Evolutionary conservation across 306 rosid species (phyloP).

Genomic region (Styphnolobium japonicum): DNA sequence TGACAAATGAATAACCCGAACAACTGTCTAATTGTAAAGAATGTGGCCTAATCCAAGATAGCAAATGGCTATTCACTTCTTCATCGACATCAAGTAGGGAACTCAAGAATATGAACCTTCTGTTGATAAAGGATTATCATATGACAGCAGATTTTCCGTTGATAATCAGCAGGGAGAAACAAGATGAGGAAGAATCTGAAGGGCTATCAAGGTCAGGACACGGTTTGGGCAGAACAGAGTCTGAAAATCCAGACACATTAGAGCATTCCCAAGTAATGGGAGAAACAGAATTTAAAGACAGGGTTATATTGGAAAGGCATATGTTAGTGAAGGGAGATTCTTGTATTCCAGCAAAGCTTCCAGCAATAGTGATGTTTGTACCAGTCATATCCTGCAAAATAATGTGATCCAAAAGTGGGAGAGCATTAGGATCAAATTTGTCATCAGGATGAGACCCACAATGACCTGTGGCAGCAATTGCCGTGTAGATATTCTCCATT

Average conservation of each 20-base stretch:
- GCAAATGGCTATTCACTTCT: conserved; percentile 35
- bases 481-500: conserved; percentile 52
- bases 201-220: conserved; percentile 56
- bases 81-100: conserved; percentile 19
- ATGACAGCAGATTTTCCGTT: conserved; percentile 36
- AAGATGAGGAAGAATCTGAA: conserved; percentile 49
- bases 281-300: conserved; percentile 50
- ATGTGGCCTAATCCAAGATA: conserved; percentile 44
- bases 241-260: conserved; percentile 70
- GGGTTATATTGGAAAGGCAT: conserved; percentile 72
- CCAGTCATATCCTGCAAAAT: conserved; percentile 62
- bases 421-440: conserved; percentile 78
- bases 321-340: conserved; percentile 87
- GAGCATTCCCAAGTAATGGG: conserved; percentile 75
- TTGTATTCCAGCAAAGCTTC: conserved; percentile 65
- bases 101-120: conserved; percentile 24
- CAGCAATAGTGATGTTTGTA: conserved; percentile 72
- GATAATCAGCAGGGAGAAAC: conserved; percentile 37
- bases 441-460: conserved; percentile 88
- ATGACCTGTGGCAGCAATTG: conserved; percentile 69
- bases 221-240: conserved; percentile 73
- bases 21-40: conserved; percentile 65
- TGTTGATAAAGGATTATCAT: conserved; percentile 36
- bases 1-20: conserved; percentile 46
- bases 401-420: conserved; percentile 66